Percentiles rank a stretch among this genome's conserved stretches.
These are phyloP conservation scores for Pinus tabuliformis DNA, from an alignment of 75 land plant genomes.

Conservation along the genomic window DNA sequence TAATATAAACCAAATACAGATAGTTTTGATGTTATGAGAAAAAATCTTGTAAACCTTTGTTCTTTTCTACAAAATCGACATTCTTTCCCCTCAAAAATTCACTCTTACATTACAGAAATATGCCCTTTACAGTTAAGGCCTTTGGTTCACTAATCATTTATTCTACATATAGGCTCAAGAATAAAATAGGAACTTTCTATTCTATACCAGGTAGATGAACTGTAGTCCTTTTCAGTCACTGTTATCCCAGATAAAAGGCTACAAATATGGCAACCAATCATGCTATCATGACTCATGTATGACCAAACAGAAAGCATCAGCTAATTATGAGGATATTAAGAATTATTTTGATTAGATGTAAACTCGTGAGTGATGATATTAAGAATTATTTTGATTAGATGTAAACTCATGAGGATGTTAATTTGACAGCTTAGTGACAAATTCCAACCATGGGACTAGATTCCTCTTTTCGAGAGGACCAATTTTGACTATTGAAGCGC, in stretches of 20 bases:
- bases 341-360: background rate
- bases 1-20: background rate
- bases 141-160: background rate
- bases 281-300: background rate
- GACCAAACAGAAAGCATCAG: no score
- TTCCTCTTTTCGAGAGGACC: no score
- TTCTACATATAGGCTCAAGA: background rate
- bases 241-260: background rate
- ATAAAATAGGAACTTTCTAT: background rate
- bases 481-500: no score
- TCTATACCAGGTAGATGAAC: background rate
- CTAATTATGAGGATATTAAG: no score
- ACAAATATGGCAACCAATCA: background rate
- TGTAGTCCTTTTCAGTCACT: background rate
- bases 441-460: no score
- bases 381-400: no score
- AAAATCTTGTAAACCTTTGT: background rate
- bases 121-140: no score
- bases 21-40: background rate
- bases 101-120: background rate
- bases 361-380: no score
- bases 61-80: background rate
- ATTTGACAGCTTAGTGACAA: no score
- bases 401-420: no score
- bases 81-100: background rate